A percentile compares a stretch with the other conserved stretches of the same genome.
Conservation (phyloP, 2,329 filamentous ascomycete species). For the Leptographium lundbergii region DNA sequence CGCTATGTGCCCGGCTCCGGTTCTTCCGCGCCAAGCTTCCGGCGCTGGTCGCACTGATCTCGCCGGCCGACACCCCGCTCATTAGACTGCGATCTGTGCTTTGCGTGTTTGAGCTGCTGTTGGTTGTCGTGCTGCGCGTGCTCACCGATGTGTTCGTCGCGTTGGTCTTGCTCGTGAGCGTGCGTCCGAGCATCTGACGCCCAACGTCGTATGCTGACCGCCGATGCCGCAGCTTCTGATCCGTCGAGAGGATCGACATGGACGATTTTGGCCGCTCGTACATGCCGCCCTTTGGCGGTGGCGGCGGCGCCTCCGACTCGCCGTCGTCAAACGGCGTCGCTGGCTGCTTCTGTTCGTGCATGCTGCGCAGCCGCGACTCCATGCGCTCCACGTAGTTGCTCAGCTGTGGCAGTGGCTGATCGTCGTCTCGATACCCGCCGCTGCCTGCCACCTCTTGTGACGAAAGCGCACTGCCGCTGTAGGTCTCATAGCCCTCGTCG, state of each 20-base stretch:
- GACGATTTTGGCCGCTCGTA: slow-evolving; percentile 48
- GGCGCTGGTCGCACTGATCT: slow-evolving; percentile 87
- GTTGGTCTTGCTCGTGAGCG: slow-evolving; percentile 79
- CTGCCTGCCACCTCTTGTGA: slow-evolving; percentile 32
- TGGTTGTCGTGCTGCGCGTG: slow-evolving; percentile 54
- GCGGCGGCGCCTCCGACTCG: slow-evolving; percentile 30
- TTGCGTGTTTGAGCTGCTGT: slow-evolving; percentile 55
- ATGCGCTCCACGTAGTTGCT: slow-evolving; percentile 85
- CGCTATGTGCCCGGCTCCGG: slow-evolving; percentile 44
- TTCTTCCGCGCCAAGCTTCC: slow-evolving; percentile 79
- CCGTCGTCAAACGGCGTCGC: neutral
- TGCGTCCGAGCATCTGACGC: slow-evolving; percentile 57
- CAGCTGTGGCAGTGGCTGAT: slow-evolving; percentile 53
- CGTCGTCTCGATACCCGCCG: slow-evolving; percentile 29
- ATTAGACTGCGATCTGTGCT: slow-evolving; percentile 78
- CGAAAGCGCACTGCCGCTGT: slow-evolving; percentile 35
- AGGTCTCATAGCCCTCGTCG: slow-evolving; percentile 50
- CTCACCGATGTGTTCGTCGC: slow-evolving; percentile 66
- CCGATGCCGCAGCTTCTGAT: slow-evolving; percentile 42
- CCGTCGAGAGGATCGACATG: slow-evolving; percentile 27
- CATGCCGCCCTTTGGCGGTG: slow-evolving; percentile 33
- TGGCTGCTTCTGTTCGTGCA: slow-evolving; percentile 45
- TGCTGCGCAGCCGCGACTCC: slow-evolving; percentile 66
- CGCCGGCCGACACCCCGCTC: slow-evolving; percentile 85
- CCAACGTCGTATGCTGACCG: slow-evolving; percentile 73